A percentile compares a stretch with the other conserved stretches of the same genome.
Evolutionary conservation across 345 rosid genomes (phyloP).

Genomic region (Physaria fendleri): DNA sequence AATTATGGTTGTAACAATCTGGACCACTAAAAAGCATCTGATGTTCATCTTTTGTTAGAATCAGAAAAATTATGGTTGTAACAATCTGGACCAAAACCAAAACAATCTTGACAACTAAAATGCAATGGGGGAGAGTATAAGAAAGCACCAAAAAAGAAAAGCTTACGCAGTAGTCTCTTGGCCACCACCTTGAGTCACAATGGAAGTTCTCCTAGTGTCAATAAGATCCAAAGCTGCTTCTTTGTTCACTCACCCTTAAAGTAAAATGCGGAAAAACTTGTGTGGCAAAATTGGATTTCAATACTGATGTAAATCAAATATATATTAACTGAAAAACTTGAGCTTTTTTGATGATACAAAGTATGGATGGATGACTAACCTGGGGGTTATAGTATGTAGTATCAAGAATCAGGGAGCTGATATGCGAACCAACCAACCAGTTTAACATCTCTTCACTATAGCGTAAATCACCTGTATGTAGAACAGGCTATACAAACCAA

Average conservation of each 20-base stretch:
- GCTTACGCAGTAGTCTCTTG: too few relatives aligned
- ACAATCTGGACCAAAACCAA: not conserved
- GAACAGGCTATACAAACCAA: slow-evolving; percentile 47
- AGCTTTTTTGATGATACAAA: not conserved
- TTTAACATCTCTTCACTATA: slow-evolving; percentile 53
- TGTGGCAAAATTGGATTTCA: not conserved
- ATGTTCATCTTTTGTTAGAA: too few relatives aligned
- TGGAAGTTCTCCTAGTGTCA: too few relatives aligned
- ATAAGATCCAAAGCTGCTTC: too few relatives aligned
- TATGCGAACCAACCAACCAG: slow-evolving; percentile 32
- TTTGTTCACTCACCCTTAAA: too few relatives aligned
- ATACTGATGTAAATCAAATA: not conserved
- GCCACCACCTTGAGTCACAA: too few relatives aligned
- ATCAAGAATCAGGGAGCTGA: slow-evolving; percentile 86
- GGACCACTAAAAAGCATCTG: too few relatives aligned
- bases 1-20: not conserved
- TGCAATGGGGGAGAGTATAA: too few relatives aligned
- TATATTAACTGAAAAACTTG: too few relatives aligned
- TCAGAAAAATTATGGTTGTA: too few relatives aligned
- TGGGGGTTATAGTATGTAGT: slow-evolving; percentile 91
- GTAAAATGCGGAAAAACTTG: too few relatives aligned
- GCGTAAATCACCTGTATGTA: slow-evolving; percentile 96
- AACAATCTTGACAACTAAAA: not conserved
- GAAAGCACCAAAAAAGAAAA: too few relatives aligned
- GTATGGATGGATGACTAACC: slow-evolving; percentile 36